Base-by-base conservation (phyloP, 495 filamentous ascomycete species). In the Cryomyces minteri region DNA sequence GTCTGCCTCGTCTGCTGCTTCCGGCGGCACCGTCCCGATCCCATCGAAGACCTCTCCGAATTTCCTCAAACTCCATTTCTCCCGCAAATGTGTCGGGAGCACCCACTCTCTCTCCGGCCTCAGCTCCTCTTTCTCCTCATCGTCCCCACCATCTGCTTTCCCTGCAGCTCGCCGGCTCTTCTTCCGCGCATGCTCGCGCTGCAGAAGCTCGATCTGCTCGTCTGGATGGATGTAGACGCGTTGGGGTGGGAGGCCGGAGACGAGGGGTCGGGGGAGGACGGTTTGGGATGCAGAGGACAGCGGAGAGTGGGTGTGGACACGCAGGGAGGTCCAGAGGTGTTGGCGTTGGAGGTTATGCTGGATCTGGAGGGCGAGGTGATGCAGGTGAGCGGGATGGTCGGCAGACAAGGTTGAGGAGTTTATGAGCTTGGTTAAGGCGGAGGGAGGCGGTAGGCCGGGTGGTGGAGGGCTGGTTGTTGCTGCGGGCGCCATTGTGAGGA, bases 201-300 rank as follows among this genome's bases (percentile, higher is more conserved):
- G 77, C 45, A 93, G 63, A 58, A 84, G 72, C 50, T 76, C 79
- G 38, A 87, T 72, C 62, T 93, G 86, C 62, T 92, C 84, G 60
- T 95, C 90, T 5, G 90, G 90, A 60, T 98, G 88, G 44, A 83
- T 72, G 64, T 98, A 96, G 25, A 93, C 70, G 5, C 77, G 74
- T 42, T 80, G 73, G 5, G 90, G 86, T 6, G 90, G 88, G n/a
- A 94, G 68, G 5, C 90, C 90, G 5, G 84, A 84, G 41, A 98
- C 68, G 49, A 98, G 59, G 2, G 76, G 79, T 33, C 77, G 66
- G 5, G 71, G 68, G 4, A 78, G 65, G 5, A 53, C 44, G 4
- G 48, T 28, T 1, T 45, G 33, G 29, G 52, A 51, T 25, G 39
- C 32, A 32, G 52, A 44, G 38, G 58, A 54, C 39, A 59, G 40